phyloP scores from a whole-genome alignment of 1,284 basidiomycete species.

The Leccinum subrobustum region DNA sequence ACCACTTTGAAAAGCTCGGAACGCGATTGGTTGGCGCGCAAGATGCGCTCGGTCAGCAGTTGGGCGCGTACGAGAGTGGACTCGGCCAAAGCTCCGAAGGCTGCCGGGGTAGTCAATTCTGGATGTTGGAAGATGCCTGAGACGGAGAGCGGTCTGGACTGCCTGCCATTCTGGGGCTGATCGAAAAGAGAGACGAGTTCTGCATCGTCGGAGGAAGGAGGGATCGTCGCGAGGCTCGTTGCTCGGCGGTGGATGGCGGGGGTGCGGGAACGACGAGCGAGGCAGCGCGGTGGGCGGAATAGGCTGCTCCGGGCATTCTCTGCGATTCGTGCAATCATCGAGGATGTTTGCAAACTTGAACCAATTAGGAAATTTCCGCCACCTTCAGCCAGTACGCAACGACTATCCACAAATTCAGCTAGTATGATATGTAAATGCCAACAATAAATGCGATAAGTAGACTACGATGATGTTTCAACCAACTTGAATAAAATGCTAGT shows the following conservation, averaged over 20 bases:
- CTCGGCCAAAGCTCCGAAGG: slow-evolving; percentile 63
- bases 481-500: slow-evolving; percentile 23
- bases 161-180: slow-evolving; percentile 45
- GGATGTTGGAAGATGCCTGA: slow-evolving; percentile 78
- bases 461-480: slow-evolving; percentile 25
- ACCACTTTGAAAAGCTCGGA: slow-evolving; percentile 80
- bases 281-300: slow-evolving; percentile 40
- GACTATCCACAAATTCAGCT: background rate
- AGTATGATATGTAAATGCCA: slow-evolving; percentile 19
- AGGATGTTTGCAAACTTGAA: background rate
- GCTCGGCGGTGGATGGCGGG: slow-evolving; percentile 21
- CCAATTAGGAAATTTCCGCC: slow-evolving; percentile 19
- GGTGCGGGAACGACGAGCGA: slow-evolving; percentile 44
- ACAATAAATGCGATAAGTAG: slow-evolving; percentile 30
- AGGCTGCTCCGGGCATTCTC: slow-evolving; percentile 42
- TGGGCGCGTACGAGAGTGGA: slow-evolving; percentile 74
- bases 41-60: slow-evolving; percentile 71
- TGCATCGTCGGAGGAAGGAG: slow-evolving; percentile 61
- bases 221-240: slow-evolving; percentile 39
- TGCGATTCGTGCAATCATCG: slow-evolving; percentile 55
- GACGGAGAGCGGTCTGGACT: slow-evolving; percentile 41
- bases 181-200: slow-evolving; percentile 72
- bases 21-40: slow-evolving; percentile 61
- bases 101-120: slow-evolving; percentile 56
- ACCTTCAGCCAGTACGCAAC: background rate